Evolutionary conservation across 371 early-diverging fungal genomes (phyloP).

Genomic region (Mucor piriformis): DNA sequence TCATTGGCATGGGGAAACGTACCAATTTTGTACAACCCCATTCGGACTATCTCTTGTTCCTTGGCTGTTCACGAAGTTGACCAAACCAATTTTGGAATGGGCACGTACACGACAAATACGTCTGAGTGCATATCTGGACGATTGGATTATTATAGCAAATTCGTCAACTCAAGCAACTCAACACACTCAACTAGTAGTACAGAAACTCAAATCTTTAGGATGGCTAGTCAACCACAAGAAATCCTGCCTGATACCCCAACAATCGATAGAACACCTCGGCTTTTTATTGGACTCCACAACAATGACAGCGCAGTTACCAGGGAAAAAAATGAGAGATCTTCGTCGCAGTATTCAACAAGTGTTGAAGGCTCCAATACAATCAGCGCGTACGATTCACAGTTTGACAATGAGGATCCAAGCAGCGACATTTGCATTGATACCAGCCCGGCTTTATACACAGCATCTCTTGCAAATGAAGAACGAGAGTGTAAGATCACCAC

Average conservation of each 20-base stretch:
- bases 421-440: conserved; percentile 18
- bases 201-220: conserved; percentile 19
- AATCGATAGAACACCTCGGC: conserved; percentile 21
- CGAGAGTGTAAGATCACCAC: neutral
- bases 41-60: conserved; percentile 42
- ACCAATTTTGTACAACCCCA: conserved; percentile 31
- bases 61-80: conserved; percentile 35
- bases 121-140: conserved; percentile 33
- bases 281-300: conserved; percentile 5
- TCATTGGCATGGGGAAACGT: conserved; percentile 12
- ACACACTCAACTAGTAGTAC: neutral
- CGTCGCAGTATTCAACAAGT: conserved; percentile 22
- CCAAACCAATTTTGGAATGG: conserved; percentile 30
- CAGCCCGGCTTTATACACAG: conserved; percentile 19
- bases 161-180: neutral
- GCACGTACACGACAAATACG: conserved; percentile 26
- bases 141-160: conserved; percentile 24
- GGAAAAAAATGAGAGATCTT: conserved; percentile 26
- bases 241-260: conserved; percentile 13
- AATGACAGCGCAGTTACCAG: conserved; percentile 8
- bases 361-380: conserved; percentile 5
- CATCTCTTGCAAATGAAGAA: conserved; percentile 8
- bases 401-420: conserved; percentile 25
- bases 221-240: conserved; percentile 17
- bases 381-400: conserved; percentile 21